Conservation (phyloP, 768 basidiomycete genomes). For the Suillus plorans region DNA sequence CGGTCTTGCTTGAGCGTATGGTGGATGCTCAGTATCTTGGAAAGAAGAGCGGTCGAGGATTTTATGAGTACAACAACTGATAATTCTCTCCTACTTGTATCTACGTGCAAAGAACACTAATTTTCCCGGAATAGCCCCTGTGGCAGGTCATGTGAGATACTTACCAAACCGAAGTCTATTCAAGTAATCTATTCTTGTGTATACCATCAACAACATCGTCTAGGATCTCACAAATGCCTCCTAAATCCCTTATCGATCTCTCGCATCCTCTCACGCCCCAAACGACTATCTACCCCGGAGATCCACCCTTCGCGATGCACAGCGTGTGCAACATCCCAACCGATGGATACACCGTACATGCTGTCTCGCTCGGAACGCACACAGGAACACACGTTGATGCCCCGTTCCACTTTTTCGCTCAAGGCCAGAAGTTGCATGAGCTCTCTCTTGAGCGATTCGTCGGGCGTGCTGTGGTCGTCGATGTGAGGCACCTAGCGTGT, state of each 20-base stretch:
- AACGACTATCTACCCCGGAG: constrained; percentile 29
- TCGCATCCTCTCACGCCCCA: constrained; percentile 24
- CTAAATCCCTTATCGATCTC: constrained; percentile 23
- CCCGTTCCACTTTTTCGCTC: constrained; percentile 66
- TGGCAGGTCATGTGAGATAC: not conserved
- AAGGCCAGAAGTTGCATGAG: constrained; percentile 57
- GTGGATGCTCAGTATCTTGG: constrained; percentile 96
- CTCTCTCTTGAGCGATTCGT: constrained; percentile 55
- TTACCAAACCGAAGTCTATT: not conserved
- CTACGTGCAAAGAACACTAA: not conserved
- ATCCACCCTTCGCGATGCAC: constrained; percentile 22
- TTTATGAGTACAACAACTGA: constrained; percentile 73
- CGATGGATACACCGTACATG: constrained; percentile 24
- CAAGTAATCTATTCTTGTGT: not conserved
- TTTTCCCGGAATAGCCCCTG: not conserved
- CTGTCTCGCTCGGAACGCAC: constrained; percentile 62
- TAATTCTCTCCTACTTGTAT: constrained; percentile 1
- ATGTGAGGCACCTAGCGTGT: constrained; percentile 44
- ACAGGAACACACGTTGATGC: constrained; percentile 82
- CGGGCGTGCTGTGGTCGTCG: constrained; percentile 54
- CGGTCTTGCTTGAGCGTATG: constrained; percentile 89
- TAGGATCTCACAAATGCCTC: constrained; percentile 16
- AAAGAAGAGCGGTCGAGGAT: constrained; percentile 90
- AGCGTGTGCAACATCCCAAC: constrained; percentile 16
- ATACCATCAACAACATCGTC: not conserved